phyloP scores from a whole-genome alignment of 768 basidiomycete genomes.

The Astraeus odoratus region DNA sequence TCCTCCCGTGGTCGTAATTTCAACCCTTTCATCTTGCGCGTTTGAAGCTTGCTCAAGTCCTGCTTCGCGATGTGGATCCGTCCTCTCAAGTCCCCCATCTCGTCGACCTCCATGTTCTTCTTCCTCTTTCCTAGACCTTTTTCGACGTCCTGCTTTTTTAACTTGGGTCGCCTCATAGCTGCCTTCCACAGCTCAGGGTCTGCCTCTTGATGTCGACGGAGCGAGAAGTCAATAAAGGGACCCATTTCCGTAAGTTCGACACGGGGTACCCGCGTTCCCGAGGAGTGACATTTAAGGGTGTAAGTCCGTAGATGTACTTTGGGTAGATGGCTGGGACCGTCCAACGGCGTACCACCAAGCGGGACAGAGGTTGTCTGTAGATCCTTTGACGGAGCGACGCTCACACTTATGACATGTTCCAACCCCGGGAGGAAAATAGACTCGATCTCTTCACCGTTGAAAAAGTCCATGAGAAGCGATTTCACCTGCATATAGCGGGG shows the following conservation, averaged over 20 bases:
- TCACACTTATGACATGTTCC: conserved; percentile 83
- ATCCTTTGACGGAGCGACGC: conserved; percentile 58
- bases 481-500: conserved; percentile 90
- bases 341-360: conserved; percentile 20
- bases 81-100: conserved; percentile 95
- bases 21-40: conserved; percentile 95
- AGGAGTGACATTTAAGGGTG: conserved; percentile 62
- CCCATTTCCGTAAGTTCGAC: conserved; percentile 87
- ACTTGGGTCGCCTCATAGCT: conserved; percentile 77
- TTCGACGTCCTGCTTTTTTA: conserved; percentile 84
- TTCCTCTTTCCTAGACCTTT: conserved; percentile 84
- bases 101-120: conserved; percentile 95
- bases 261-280: conserved; percentile 75
- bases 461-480: conserved; percentile 84
- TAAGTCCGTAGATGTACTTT: conserved; percentile 87
- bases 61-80: conserved; percentile 85
- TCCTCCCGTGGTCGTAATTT: conserved; percentile 34
- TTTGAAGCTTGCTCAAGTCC: conserved; percentile 80
- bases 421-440: conserved; percentile 78
- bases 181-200: conserved; percentile 75
- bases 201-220: conserved; percentile 69
- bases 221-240: conserved; percentile 75
- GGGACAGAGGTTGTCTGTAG: conserved; percentile 35
- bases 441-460: conserved; percentile 82
- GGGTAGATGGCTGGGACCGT: conserved; percentile 51